Evolutionary conservation across 345 rosid species (phyloP), one percentile per base, ranked within the genome.

Genomic region (Microthlaspi erraticum): DNA sequence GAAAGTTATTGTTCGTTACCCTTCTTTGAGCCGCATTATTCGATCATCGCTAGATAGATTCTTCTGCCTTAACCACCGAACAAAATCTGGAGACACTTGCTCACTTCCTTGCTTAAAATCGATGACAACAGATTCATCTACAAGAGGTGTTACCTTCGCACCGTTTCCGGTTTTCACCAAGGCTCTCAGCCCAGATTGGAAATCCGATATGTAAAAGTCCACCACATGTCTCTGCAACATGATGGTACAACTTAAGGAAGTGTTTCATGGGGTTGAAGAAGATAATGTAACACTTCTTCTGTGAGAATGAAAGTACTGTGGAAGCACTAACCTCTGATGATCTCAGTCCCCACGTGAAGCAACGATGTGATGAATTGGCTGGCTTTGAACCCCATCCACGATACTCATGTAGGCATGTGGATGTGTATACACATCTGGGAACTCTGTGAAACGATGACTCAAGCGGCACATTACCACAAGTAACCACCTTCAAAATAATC

Each of bases 201-300:
- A 91, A 83, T 94, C 99, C 19, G 99, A 94, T 69, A 94, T 94
- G 87, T 94, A 94, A 79, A 94, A 94, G 80, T 94, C 99, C 62
- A 94, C 99, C 8, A 86, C 97, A 71, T 86, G 98, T 79, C 93
- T 86, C 99, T 94, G 91, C 60, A 66, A 80, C 78, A 77, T 11
- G 36, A 73, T 10, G 46, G 6, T 33, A n/a, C 31, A 57, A 17
- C 42, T 34, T 32, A 65, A 31, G 49, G 20, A 44, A 23, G 43
- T 75, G 37, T 60, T 66, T 60, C 26, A 67, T 42, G 18, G 11
- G 36, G 7, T 60, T 62, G 19, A 68, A 39, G 60, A 57, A 48
- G 34, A 58, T 66, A 38, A 12, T 48, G 32, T 32, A 44, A 43
- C 12, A 68, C 44, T 50, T 41, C 70, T 51, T 54, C 19, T 7